These are phyloP conservation scores for Pittosporum tobira DNA, from an alignment of 129 eudicot species.

Conservation along the genomic window DNA sequence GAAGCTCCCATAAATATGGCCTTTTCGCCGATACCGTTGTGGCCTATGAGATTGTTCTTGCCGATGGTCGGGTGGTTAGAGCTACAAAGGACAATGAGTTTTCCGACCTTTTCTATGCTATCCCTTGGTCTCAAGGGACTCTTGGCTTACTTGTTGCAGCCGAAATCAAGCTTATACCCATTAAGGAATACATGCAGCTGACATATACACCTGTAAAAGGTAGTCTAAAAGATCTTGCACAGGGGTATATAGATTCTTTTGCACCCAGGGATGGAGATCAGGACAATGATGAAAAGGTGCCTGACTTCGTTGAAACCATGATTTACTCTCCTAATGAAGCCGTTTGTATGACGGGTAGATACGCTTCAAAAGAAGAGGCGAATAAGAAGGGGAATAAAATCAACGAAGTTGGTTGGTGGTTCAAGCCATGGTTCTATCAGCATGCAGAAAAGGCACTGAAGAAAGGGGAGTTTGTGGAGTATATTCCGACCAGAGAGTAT, in stretches of 20 bases:
- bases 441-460: constrained; percentile 74
- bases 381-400: constrained; percentile 69
- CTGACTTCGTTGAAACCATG: constrained; percentile 91
- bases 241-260: constrained; percentile 81
- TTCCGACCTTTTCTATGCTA: constrained; percentile 89
- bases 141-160: constrained; percentile 89
- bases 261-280: constrained; percentile 83
- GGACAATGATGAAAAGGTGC: constrained; percentile 65
- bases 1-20: constrained; percentile 95
- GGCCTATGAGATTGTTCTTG: constrained; percentile 85
- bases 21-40: constrained; percentile 94
- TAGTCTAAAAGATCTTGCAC: constrained; percentile 66
- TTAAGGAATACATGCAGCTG: constrained; percentile 85
- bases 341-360: constrained; percentile 66
- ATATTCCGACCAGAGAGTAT: constrained; percentile 85
- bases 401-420: constrained; percentile 87
- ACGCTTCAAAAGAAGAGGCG: constrained; percentile 73
- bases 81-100: constrained; percentile 92
- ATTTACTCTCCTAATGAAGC: constrained; percentile 71
- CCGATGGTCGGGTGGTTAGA: constrained; percentile 71
- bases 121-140: constrained; percentile 99
- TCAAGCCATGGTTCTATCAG: constrained; percentile 89
- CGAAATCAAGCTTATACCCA: constrained; percentile 88
- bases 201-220: constrained; percentile 86
- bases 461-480: constrained; percentile 92